These are phyloP conservation scores for Aspergillus flavus DNA, from an alignment of 2,329 filamentous ascomycete genomes.

Conservation along the genomic window DNA sequence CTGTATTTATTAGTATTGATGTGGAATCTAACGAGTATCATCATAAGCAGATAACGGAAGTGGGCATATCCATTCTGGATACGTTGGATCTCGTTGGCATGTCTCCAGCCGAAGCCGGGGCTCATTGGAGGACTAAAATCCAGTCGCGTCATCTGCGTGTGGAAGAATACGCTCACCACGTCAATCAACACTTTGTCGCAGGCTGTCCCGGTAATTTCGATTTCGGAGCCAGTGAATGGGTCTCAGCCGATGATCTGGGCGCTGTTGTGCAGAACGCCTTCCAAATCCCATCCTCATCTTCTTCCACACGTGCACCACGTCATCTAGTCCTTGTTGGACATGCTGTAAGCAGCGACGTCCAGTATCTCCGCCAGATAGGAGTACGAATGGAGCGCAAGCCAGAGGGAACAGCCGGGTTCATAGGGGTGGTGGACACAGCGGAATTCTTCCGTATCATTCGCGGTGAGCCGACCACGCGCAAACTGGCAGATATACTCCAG, in stretches of 20 bases:
- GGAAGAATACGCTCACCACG: slow-evolving; percentile 64
- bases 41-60: slow-evolving; percentile 72
- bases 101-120: slow-evolving; percentile 63
- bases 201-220: slow-evolving; percentile 81
- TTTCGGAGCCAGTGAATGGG: slow-evolving; percentile 62
- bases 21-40: slow-evolving; percentile 76
- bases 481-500: slow-evolving; percentile 63
- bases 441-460: slow-evolving; percentile 68
- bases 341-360: slow-evolving; percentile 67
- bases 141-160: slow-evolving; percentile 76
- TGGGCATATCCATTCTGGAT: slow-evolving; percentile 82
- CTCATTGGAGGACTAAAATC: slow-evolving; percentile 69
- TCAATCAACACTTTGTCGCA: slow-evolving; percentile 68
- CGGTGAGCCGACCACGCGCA: slow-evolving; percentile 55
- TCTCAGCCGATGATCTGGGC: slow-evolving; percentile 50
- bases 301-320: slow-evolving; percentile 40
- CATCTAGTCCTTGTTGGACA: slow-evolving; percentile 81
- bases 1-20: slow-evolving; percentile 78
- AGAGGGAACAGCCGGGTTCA: slow-evolving; percentile 45
- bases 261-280: slow-evolving; percentile 58
- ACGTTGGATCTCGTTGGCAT: slow-evolving; percentile 60
- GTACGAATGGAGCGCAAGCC: slow-evolving; percentile 51
- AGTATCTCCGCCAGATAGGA: slow-evolving; percentile 66
- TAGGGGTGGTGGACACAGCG: slow-evolving; percentile 73
- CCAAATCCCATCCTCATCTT: slow-evolving; percentile 54